Conservation (phyloP, 345 rosid genomes). For the Hypericum androsaemum region DNA sequence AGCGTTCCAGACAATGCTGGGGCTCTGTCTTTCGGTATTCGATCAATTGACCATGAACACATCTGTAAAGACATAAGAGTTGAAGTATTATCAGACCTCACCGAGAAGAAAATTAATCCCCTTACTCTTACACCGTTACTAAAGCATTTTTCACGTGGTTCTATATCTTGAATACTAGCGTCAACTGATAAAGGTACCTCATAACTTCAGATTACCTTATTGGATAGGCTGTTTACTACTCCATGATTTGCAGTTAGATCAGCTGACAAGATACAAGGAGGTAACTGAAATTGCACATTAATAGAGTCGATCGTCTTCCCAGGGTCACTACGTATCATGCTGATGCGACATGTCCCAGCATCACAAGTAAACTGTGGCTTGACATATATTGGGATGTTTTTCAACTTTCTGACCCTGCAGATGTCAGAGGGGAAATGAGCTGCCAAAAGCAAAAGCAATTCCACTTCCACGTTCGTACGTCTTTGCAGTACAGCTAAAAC, state of each 20-base stretch:
- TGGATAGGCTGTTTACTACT: constrained; percentile 57
- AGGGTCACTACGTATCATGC: constrained; percentile 61
- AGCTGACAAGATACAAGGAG: constrained; percentile 59
- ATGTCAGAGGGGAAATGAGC: not conserved
- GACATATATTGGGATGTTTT: constrained; percentile 68
- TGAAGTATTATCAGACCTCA: not conserved
- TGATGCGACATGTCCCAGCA: constrained; percentile 60
- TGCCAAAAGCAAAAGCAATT: not conserved
- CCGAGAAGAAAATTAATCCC: too few relatives aligned
- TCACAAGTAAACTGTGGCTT: constrained; percentile 86
- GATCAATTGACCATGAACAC: constrained; percentile 79
- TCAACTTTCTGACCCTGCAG: constrained; percentile 72
- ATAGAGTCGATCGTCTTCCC: constrained; percentile 77
- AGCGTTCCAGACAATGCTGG: constrained; percentile 73
- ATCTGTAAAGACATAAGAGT: constrained; percentile 36
- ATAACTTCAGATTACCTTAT: constrained; percentile 39
- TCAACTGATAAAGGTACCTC: too few relatives aligned
- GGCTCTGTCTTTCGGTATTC: constrained; percentile 74
- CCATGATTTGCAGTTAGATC: constrained; percentile 92
- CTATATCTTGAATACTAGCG: too few relatives aligned
- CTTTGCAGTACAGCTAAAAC: too few relatives aligned
- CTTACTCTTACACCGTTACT: too few relatives aligned
- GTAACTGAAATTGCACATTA: constrained; percentile 65
- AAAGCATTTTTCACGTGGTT: too few relatives aligned
- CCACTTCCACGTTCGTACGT: not conserved